Evolutionary conservation across 345 rosid species (phyloP).

Genomic region (Fremontodendron californicum): DNA sequence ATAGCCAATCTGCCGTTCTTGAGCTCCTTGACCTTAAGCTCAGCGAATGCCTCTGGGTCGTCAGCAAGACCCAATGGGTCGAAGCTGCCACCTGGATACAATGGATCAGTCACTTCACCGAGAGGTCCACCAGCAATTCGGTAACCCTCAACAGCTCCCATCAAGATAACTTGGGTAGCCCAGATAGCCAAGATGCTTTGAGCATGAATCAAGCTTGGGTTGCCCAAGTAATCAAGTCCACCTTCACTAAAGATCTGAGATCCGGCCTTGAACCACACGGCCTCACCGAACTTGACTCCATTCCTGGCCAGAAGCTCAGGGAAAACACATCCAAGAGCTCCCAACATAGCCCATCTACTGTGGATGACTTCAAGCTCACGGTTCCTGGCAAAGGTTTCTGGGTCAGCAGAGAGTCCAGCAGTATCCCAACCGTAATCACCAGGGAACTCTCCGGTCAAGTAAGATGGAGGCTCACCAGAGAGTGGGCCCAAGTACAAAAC

Average conservation of each 20-base stretch:
- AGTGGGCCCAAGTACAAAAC: constrained; percentile 93
- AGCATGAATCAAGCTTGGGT: constrained; percentile 78
- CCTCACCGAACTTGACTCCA: constrained; percentile 88
- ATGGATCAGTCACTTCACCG: constrained; percentile 44
- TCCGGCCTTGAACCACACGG: constrained; percentile 97
- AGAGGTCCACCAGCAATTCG: constrained; percentile 65
- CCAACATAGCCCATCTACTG: constrained; percentile 94
- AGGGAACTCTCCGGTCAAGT: constrained; percentile 89
- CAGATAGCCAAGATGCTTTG: constrained; percentile 81
- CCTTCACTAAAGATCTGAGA: constrained; percentile 96
- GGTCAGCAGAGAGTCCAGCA: constrained; percentile 87
- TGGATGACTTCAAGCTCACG: constrained; percentile 97
- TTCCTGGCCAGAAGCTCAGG: constrained; percentile 72
- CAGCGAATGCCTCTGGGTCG: constrained; percentile 60
- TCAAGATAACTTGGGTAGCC: constrained; percentile 63
- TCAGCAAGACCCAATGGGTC: constrained; percentile 59
- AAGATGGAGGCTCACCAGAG: constrained; percentile 90
- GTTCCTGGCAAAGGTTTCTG: constrained; percentile 89
- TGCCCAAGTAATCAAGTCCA: constrained; percentile 86
- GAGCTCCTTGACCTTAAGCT: constrained; percentile 55
- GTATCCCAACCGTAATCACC: constrained; percentile 99
- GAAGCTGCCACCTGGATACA: constrained; percentile 51
- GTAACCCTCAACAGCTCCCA: constrained; percentile 87
- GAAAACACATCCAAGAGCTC: constrained; percentile 86
- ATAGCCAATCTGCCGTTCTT: constrained; percentile 58